Evolutionary conservation across 805 yeast genomes (phyloP).

Genomic region (Wickerhamiella domercqiae): DNA sequence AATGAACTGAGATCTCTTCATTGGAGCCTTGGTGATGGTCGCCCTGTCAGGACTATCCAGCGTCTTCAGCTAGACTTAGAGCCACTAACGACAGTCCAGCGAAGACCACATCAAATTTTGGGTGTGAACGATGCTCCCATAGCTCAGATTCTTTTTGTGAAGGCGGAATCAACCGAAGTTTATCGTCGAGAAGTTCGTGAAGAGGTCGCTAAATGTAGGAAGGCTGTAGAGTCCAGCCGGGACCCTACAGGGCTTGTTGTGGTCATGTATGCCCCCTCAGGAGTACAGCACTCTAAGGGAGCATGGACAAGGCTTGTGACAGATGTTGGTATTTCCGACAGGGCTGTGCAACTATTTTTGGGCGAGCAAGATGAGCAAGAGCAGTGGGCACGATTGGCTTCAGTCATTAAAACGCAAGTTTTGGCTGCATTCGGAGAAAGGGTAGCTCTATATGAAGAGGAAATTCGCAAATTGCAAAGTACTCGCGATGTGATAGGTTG

Average conservation of each 20-base stretch:
- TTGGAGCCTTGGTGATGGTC: constrained; percentile 38
- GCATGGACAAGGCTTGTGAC: constrained; percentile 17
- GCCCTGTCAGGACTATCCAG: constrained; percentile 24
- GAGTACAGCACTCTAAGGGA: constrained; percentile 8
- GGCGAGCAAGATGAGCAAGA: constrained; percentile 24
- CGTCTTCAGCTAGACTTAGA: constrained; percentile 27
- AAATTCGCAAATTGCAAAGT: constrained; percentile 27
- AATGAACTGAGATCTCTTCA: constrained; percentile 47
- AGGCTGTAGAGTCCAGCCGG: constrained; percentile 26
- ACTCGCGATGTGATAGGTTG: constrained; percentile 27
- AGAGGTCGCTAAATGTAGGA: constrained; percentile 66
- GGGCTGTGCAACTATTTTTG: constrained; percentile 14
- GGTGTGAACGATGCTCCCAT: constrained; percentile 35
- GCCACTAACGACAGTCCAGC: constrained; percentile 38
- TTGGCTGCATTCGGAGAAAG: constrained; percentile 39
- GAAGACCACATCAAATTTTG: constrained; percentile 26
- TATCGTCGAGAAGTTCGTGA: constrained; percentile 74
- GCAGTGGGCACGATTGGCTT: constrained; percentile 33
- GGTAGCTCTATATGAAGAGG: constrained; percentile 28
- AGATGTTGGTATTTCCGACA: constrained; percentile 21
- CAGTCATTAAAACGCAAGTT: constrained; percentile 34
- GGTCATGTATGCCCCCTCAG: constrained; percentile 29
- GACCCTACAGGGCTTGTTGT: constrained; percentile 48
- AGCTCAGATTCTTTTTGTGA: constrained; percentile 52
- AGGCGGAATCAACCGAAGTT: constrained; percentile 50